These are phyloP conservation scores for Kodamaea suecica DNA, from an alignment of 1,139 yeast genomes.

Conservation along the genomic window DNA sequence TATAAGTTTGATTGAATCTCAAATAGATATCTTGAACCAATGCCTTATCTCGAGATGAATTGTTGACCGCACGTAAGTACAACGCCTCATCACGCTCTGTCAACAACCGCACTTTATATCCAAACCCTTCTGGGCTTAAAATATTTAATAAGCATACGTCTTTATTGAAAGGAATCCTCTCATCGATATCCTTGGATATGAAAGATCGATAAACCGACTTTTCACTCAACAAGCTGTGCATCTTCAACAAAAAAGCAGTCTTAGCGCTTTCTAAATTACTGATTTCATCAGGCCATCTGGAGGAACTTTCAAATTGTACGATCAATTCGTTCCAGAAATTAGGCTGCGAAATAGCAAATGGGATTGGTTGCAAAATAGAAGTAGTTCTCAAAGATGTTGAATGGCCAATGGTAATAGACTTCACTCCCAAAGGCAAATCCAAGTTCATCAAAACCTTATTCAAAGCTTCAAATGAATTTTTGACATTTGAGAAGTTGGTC, in stretches of 20 bases:
- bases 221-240: conserved; percentile 55
- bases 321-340: conserved; percentile 80
- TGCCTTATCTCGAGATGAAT: conserved; percentile 56
- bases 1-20: conserved; percentile 63
- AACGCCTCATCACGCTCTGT: conserved; percentile 81
- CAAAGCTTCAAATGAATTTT: conserved; percentile 64
- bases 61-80: conserved; percentile 65
- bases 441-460: conserved; percentile 51
- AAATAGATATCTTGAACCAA: conserved; percentile 61
- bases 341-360: conserved; percentile 73
- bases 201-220: conserved; percentile 55
- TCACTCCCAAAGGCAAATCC: conserved; percentile 69
- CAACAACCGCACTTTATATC: conserved; percentile 68
- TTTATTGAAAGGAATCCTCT: conserved; percentile 62
- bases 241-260: conserved; percentile 78
- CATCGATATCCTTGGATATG: conserved; percentile 52
- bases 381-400: conserved; percentile 72
- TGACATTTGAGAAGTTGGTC: conserved; percentile 53
- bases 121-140: conserved; percentile 83
- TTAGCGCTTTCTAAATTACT: conserved; percentile 84
- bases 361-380: conserved; percentile 74
- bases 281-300: conserved; percentile 95
- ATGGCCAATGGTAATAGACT: conserved; percentile 64
- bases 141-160: conserved; percentile 59
- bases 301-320: conserved; percentile 82